Conservation (phyloP, 768 basidiomycete genomes). For the Russula earlei region DNA sequence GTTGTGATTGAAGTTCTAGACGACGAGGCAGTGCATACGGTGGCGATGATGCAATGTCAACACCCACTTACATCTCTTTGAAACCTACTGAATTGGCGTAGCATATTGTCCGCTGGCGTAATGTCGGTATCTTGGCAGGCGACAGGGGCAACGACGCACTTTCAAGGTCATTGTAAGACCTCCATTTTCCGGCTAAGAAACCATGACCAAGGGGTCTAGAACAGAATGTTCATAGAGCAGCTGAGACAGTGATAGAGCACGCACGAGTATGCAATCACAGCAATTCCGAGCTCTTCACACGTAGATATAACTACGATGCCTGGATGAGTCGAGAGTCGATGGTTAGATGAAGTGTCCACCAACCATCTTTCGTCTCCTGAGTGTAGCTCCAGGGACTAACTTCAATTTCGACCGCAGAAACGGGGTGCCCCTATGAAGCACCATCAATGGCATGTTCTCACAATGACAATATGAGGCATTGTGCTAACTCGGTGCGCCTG, state of each 20-base stretch:
- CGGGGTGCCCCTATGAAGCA: conserved; percentile 18
- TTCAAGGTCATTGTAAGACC: conserved; percentile 29
- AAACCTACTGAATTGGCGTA: conserved; percentile 30
- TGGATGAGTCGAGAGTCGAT: neutral
- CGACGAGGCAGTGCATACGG: neutral
- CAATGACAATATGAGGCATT: conserved; percentile 33
- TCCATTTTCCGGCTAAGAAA: conserved; percentile 39
- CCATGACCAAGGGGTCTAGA: conserved; percentile 40
- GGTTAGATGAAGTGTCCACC: neutral
- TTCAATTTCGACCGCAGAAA: conserved; percentile 59
- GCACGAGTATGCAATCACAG: conserved; percentile 48
- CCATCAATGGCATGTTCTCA: neutral
- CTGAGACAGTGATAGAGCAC: neutral
- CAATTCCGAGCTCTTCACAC: conserved; percentile 44
- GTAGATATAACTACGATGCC: conserved; percentile 37
- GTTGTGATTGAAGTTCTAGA: conserved; percentile 35
- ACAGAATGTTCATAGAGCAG: neutral
- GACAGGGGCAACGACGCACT: conserved; percentile 16
- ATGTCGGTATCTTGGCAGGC: neutral
- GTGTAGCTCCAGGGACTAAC: conserved; percentile 56
- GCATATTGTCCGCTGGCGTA: conserved; percentile 28
- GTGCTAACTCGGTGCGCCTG: conserved; percentile 30
- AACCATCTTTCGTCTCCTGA: conserved; percentile 39
- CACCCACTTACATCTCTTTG: conserved; percentile 27
- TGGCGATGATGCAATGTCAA: neutral